Evolutionary conservation across 345 rosid genomes (phyloP).

Genomic region (Murraya paniculata): DNA sequence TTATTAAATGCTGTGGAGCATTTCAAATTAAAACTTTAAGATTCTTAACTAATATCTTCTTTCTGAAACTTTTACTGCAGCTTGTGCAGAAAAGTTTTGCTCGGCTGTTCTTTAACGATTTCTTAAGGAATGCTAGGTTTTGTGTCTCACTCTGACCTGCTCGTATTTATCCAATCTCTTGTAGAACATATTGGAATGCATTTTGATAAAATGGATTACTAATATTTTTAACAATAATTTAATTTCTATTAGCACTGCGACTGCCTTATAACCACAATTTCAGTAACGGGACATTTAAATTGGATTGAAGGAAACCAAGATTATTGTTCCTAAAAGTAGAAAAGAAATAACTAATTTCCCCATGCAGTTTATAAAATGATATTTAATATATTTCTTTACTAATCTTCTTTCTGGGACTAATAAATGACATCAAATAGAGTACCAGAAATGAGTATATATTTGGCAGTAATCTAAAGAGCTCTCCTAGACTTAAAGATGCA

Average conservation of each 20-base stretch:
- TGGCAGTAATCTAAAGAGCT: not conserved
- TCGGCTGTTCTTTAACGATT: conserved; percentile 45
- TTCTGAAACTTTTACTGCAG: conserved; percentile 28
- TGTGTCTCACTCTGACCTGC: not conserved
- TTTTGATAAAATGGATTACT: not conserved
- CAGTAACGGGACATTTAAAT: not conserved
- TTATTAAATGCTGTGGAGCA: not conserved
- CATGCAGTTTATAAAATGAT: not conserved
- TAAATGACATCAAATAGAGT: not conserved
- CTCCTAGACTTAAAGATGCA: not conserved
- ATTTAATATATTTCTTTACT: not conserved
- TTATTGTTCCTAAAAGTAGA: not conserved
- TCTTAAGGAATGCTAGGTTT: conserved; percentile 49
- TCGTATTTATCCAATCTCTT: not conserved
- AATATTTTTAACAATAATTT: not conserved
- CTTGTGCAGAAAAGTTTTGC: conserved; percentile 65
- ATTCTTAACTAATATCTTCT: not conserved
- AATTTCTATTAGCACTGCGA: not conserved
- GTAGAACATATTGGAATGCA: not conserved
- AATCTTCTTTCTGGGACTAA: not conserved
- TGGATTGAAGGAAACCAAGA: not conserved
- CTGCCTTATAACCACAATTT: not conserved
- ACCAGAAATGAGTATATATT: not conserved
- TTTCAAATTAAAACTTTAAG: not conserved
- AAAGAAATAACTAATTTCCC: not conserved